These are phyloP conservation scores for Leccinum sublutescens DNA, from an alignment of 768 basidiomycete species.

Conservation along the genomic window DNA sequence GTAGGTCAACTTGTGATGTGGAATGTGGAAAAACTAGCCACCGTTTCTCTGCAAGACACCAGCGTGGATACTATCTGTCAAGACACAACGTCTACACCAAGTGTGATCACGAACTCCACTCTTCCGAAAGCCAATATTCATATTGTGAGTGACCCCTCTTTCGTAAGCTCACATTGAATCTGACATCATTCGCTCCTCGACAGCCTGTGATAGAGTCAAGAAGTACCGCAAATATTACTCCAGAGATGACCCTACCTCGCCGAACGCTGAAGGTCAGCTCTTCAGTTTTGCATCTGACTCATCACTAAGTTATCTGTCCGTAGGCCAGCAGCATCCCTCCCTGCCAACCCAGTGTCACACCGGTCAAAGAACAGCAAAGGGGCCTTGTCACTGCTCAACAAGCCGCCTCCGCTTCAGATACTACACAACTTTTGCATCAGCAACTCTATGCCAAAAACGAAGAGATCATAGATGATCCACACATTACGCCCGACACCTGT, in stretches of 20 bases:
- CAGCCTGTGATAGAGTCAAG: constrained; percentile 1
- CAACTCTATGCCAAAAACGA: constrained; percentile 1
- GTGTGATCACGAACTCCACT: neutral
- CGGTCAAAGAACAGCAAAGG: constrained; percentile 34
- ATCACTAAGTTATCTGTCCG: neutral
- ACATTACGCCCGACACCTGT: neutral
- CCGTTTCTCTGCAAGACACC: neutral
- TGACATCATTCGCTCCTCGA: neutral
- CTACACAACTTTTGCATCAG: constrained; percentile 1
- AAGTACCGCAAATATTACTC: neutral
- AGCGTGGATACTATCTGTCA: neutral
- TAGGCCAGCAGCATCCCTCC: constrained; percentile 4
- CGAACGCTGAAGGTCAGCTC: constrained; percentile 15
- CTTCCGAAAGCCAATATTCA: neutral
- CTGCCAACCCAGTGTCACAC: constrained; percentile 11
- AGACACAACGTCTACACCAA: neutral
- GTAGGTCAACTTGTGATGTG: neutral
- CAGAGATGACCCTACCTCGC: neutral
- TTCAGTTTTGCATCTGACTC: neutral
- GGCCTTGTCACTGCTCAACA: constrained; percentile 18
- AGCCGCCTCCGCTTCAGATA: neutral
- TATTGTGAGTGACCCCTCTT: constrained; percentile 10
- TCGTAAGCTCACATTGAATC: neutral
- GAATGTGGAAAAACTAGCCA: neutral
- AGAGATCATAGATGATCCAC: neutral